These are phyloP conservation scores for Apiospora koreana DNA, from an alignment of 2,329 filamentous ascomycete genomes.

Conservation along the genomic window DNA sequence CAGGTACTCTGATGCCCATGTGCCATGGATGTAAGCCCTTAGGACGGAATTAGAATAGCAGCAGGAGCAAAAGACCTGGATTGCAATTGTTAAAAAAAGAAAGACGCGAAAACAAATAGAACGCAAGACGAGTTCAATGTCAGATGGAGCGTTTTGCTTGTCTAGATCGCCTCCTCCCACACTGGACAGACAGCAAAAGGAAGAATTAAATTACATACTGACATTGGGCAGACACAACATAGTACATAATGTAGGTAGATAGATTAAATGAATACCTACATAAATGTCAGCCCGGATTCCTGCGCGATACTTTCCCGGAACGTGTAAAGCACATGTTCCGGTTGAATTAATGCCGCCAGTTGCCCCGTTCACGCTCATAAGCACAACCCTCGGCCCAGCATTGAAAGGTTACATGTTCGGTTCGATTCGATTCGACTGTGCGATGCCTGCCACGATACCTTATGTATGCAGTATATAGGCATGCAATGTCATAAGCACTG, in stretches of 20 bases:
- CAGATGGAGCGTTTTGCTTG: too few relatives aligned
- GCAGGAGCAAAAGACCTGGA: background rate
- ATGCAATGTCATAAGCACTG: background rate
- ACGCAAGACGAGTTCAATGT: too few relatives aligned
- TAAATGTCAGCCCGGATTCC: background rate
- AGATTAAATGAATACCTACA: background rate
- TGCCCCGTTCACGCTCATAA: background rate
- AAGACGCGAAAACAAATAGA: background rate
- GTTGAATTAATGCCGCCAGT: background rate
- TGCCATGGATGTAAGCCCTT: background rate
- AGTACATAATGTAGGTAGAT: background rate
- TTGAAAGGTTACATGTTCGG: background rate
- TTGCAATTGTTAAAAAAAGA: background rate
- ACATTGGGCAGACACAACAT: too few relatives aligned
- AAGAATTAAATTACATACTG: too few relatives aligned
- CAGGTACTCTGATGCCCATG: background rate
- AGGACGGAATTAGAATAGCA: background rate
- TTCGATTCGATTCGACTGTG: slow-evolving; percentile 5
- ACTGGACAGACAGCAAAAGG: too few relatives aligned
- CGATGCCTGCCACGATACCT: background rate
- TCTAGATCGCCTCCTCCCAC: too few relatives aligned
- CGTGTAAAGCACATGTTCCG: background rate
- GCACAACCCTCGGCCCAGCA: background rate
- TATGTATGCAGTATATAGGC: background rate
- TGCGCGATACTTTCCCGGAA: background rate